Evolutionary conservation across 2,329 filamentous ascomycete genomes (phyloP).

Genomic region (Helminthosporium solani): DNA sequence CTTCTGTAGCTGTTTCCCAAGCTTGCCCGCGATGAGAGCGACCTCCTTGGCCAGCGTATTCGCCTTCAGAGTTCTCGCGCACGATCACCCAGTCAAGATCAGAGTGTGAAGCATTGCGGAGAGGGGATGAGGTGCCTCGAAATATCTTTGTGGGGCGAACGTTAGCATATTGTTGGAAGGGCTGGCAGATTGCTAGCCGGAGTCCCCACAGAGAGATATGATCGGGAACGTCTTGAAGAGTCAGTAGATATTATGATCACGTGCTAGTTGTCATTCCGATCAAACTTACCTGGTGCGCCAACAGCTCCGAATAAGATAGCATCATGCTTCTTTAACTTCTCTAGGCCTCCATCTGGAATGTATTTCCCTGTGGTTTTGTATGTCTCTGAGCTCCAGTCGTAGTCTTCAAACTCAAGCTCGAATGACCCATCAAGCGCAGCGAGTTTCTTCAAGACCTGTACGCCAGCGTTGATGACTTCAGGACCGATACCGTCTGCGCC

Average conservation of each 20-base stretch:
- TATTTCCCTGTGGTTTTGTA: conserved; percentile 67
- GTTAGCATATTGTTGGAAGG: conserved; percentile 59
- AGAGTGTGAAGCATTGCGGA: conserved; percentile 55
- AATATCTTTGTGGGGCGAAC: conserved; percentile 62
- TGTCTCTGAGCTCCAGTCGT: conserved; percentile 66
- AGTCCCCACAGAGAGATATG: conserved; percentile 60
- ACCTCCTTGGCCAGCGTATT: conserved; percentile 66
- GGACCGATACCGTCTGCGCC: conserved; percentile 70
- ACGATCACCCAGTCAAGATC: conserved; percentile 68
- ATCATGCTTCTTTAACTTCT: conserved; percentile 59
- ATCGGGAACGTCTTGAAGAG: conserved; percentile 51
- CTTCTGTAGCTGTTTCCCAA: conserved; percentile 64
- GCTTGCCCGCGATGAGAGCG: conserved; percentile 59
- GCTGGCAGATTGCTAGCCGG: conserved; percentile 56
- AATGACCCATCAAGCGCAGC: conserved; percentile 57
- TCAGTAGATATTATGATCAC: neutral
- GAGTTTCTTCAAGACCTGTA: conserved; percentile 61
- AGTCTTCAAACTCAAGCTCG: conserved; percentile 60
- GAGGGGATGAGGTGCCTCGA: conserved; percentile 59
- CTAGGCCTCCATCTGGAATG: conserved; percentile 61
- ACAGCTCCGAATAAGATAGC: conserved; percentile 70
- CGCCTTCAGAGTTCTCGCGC: conserved; percentile 66
- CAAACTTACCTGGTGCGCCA: conserved; percentile 56
- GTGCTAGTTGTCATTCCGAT: neutral
- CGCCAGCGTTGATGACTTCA: conserved; percentile 65